Percentiles rank a stretch among this genome's conserved stretches.
Conservation (phyloP, 208 protist species). For the Crithidia expoeki region DNA sequence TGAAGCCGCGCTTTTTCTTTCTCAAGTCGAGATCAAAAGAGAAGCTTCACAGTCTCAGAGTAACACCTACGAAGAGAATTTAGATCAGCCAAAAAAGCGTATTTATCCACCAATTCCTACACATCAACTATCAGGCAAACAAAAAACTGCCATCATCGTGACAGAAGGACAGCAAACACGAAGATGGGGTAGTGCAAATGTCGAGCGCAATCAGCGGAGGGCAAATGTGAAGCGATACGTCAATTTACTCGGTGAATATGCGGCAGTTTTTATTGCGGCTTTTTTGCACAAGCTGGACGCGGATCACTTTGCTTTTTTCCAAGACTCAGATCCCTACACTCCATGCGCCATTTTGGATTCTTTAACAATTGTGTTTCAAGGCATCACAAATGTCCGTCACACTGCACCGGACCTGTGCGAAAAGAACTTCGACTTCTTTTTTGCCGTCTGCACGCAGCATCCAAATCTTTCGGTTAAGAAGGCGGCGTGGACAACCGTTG, state of each 20-base stretch:
- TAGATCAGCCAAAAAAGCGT: conserved; percentile 16
- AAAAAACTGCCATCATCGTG: conserved; percentile 41
- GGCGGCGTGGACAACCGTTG: conserved; percentile 33
- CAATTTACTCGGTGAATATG: conserved; percentile 55
- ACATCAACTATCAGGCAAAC: conserved; percentile 2
- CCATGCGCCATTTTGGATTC: conserved; percentile 50
- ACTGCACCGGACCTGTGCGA: conserved; percentile 31
- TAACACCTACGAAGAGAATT: neutral
- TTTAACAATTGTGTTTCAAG: conserved; percentile 44
- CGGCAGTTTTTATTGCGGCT: conserved; percentile 49
- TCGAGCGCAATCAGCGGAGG: conserved; percentile 23
- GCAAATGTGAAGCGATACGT: conserved; percentile 24
- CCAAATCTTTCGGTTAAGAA: conserved; percentile 35
- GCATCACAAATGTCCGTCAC: conserved; percentile 40
- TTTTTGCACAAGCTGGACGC: conserved; percentile 52
- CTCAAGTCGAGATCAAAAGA: conserved; percentile 31
- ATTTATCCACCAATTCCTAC: conserved; percentile 78
- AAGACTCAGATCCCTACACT: conserved; percentile 62
- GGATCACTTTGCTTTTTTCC: conserved; percentile 76
- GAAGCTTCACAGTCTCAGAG: neutral
- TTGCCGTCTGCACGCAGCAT: conserved; percentile 32
- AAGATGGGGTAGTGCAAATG: conserved; percentile 64
- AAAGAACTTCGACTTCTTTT: conserved; percentile 37
- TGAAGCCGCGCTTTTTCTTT: conserved; percentile 60
- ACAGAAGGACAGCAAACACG: conserved; percentile 63